These are phyloP conservation scores for Lippia alba DNA, from an alignment of 305 asterid genomes.

Conservation along the genomic window DNA sequence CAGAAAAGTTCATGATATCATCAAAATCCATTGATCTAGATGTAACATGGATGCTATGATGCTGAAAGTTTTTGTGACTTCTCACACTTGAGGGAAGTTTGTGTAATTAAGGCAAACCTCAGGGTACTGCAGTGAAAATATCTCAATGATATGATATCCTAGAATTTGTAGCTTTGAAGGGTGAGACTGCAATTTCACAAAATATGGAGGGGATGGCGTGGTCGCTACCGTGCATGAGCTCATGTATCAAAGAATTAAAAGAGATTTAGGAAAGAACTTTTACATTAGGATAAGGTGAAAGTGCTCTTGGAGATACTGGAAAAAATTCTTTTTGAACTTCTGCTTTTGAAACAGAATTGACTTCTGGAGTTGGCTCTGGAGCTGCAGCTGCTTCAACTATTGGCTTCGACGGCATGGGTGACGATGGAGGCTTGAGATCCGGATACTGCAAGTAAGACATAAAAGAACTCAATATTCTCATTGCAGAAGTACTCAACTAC, in stretches of 20 bases:
- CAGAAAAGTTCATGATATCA: too few species aligned
- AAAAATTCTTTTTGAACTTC: conserved; percentile 56
- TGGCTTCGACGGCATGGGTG: conserved; percentile 13
- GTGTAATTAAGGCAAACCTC: too few species aligned
- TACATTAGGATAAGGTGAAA: conserved; percentile 94
- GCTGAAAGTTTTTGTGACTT: too few species aligned
- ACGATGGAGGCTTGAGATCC: background rate
- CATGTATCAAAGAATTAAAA: background rate
- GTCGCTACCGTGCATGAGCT: background rate
- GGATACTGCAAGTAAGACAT: background rate
- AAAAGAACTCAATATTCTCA: background rate
- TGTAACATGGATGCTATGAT: too few species aligned
- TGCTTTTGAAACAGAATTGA: conserved; percentile 62
- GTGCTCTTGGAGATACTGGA: conserved; percentile 61
- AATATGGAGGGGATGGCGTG: background rate
- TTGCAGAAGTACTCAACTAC: too few species aligned
- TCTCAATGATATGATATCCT: too few species aligned
- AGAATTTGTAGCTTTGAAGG: too few species aligned
- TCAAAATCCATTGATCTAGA: too few species aligned
- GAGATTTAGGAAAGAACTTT: conserved; percentile 29
- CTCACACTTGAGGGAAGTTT: too few species aligned
- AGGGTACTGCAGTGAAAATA: too few species aligned
- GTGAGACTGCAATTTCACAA: background rate
- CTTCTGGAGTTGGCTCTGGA: conserved; percentile 45
- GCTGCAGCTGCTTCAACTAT: conserved; percentile 50